Percentiles rank a stretch among this genome's conserved stretches.
Evolutionary conservation across 148 eudicot species (phyloP).

Genomic region (Hydrangea macrophylla): DNA sequence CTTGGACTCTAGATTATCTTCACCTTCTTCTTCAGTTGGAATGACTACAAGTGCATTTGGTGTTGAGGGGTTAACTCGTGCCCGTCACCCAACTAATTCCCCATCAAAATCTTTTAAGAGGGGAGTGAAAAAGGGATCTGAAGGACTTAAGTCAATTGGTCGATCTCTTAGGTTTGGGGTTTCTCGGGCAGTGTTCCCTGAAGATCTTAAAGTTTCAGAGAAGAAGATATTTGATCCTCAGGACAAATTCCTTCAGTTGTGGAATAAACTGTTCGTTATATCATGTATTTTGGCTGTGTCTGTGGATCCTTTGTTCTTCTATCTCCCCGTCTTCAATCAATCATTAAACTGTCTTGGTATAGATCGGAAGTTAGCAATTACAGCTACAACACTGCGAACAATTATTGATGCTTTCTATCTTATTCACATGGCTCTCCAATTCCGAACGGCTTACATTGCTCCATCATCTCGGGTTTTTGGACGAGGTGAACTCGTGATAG

Average conservation of each 20-base stretch:
- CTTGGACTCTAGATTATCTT: constrained; percentile 55
- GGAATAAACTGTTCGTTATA: constrained; percentile 80
- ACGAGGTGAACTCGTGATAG: constrained; percentile 97
- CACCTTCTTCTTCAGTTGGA: constrained; percentile 45
- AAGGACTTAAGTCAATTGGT: constrained; percentile 78
- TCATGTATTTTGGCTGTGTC: constrained; percentile 89
- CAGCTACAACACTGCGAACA: constrained; percentile 72
- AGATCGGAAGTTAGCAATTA: constrained; percentile 62
- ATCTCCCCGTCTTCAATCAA: constrained; percentile 66
- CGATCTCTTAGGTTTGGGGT: constrained; percentile 78
- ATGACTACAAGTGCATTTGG: constrained; percentile 51
- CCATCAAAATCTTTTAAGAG: constrained; percentile 56
- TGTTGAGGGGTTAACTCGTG: constrained; percentile 50
- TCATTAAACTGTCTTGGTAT: constrained; percentile 58
- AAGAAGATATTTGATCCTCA: constrained; percentile 91
- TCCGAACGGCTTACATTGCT: constrained; percentile 95
- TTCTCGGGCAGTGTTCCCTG: constrained; percentile 88
- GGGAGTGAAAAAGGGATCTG: constrained; percentile 67
- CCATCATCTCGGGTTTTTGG: constrained; percentile 98
- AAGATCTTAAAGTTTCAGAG: constrained; percentile 88
- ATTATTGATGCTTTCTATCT: constrained; percentile 85
- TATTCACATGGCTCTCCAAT: constrained; percentile 80
- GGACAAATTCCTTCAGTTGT: constrained; percentile 76
- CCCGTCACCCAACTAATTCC: constrained; percentile 25
- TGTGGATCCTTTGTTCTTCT: constrained; percentile 90